A percentile compares a stretch with the other conserved stretches of the same genome.
These are phyloP conservation scores for Lodderomyces beijingensis DNA, from an alignment of 1,139 yeast genomes.

Conservation along the genomic window DNA sequence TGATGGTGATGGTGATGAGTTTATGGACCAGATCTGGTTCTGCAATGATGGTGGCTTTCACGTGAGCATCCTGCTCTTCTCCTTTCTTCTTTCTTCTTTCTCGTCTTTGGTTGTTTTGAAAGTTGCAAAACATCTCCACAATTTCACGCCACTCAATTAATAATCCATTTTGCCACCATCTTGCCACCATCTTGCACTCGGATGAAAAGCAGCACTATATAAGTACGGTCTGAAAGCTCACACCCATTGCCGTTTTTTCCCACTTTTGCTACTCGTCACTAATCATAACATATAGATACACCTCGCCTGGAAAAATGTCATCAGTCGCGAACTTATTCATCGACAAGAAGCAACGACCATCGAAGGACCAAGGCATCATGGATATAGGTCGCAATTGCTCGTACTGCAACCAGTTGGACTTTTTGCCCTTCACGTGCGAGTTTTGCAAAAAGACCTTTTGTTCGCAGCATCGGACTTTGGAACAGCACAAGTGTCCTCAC, in stretches of 20 bases:
- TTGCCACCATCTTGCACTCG: too few species aligned
- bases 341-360: slow-evolving; percentile 15
- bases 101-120: neutral
- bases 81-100: neutral
- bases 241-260: too few species aligned
- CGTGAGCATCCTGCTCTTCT: neutral
- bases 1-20: too few species aligned
- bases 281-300: too few species aligned
- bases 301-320: slow-evolving; percentile 6
- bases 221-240: too few species aligned
- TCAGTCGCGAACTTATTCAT: slow-evolving; percentile 15
- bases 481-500: slow-evolving; percentile 43
- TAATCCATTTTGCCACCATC: too few species aligned
- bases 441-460: slow-evolving; percentile 56
- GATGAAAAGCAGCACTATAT: too few species aligned
- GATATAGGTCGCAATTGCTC: slow-evolving; percentile 69
- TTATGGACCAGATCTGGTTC: neutral
- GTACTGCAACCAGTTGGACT: slow-evolving; percentile 61
- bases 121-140: neutral
- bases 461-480: slow-evolving; percentile 49
- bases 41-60: neutral
- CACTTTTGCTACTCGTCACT: too few species aligned
- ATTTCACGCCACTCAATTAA: too few species aligned
- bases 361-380: slow-evolving; percentile 48
- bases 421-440: slow-evolving; percentile 64